Percentiles rank a stretch among this genome's conserved stretches.
These are phyloP conservation scores for Suillus placidus DNA, from an alignment of 768 basidiomycete genomes.

Conservation along the genomic window DNA sequence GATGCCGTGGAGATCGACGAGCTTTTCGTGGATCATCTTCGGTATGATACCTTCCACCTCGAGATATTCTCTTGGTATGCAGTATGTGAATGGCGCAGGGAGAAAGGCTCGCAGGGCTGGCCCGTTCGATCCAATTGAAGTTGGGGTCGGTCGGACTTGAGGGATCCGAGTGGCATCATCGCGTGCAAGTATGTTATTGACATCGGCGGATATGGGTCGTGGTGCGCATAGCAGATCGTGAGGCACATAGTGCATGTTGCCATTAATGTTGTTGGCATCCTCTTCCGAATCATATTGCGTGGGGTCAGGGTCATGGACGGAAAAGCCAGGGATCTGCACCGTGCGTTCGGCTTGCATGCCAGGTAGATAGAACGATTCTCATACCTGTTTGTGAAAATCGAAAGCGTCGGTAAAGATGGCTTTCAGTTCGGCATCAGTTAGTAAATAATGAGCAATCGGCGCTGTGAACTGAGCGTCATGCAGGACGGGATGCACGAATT, in stretches of 20 bases:
- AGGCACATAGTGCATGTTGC: neutral
- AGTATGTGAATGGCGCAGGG: constrained; percentile 30
- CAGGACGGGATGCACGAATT: neutral
- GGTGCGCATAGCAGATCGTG: neutral
- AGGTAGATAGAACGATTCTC: neutral
- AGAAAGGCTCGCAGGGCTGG: neutral
- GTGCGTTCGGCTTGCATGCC: neutral
- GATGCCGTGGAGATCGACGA: neutral
- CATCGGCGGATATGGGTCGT: neutral
- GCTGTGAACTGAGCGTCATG: neutral
- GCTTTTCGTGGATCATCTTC: neutral
- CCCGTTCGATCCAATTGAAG: neutral
- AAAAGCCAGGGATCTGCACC: neutral
- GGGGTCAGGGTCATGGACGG: neutral
- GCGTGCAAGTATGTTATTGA: neutral
- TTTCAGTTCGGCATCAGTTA: neutral
- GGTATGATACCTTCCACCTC: neutral
- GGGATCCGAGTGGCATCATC: neutral
- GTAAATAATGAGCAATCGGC: neutral
- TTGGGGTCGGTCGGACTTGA: neutral
- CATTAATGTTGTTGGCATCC: neutral
- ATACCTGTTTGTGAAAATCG: neutral
- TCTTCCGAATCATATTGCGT: neutral
- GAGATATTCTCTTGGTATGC: neutral
- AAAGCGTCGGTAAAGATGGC: neutral